phyloP scores from a whole-genome alignment of 495 filamentous ascomycete species.

The Neurospora sublineolata region DNA sequence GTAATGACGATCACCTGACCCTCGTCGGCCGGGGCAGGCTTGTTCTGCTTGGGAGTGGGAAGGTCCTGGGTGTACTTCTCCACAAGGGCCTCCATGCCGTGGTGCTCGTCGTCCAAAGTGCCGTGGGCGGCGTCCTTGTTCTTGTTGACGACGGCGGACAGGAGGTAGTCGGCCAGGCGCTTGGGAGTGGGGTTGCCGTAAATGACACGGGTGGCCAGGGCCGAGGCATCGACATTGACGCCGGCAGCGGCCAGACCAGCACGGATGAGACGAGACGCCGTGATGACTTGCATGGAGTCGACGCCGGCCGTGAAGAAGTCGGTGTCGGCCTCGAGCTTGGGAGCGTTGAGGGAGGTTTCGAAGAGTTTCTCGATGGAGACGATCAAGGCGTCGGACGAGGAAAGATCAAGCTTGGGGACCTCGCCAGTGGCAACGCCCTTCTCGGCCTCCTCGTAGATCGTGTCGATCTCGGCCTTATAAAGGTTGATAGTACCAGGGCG shows the following conservation, averaged over 20 bases:
- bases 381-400: conserved; percentile 17
- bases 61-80: conserved; percentile 29
- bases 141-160: conserved; percentile 7
- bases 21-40: conserved; percentile 22
- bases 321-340: conserved; percentile 23
- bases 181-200: conserved; percentile 29
- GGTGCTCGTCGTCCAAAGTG: conserved; percentile 12
- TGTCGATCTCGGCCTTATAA: conserved; percentile 44
- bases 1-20: conserved; percentile 43
- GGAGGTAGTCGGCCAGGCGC: conserved; percentile 23
- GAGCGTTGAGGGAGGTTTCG: conserved; percentile 14
- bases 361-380: conserved; percentile 28
- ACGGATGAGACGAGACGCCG: conserved; percentile 24
- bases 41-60: conserved; percentile 14
- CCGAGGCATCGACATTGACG: conserved; percentile 15
- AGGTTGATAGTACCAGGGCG: conserved; percentile 32
- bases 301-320: conserved; percentile 36
- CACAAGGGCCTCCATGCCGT: conserved; percentile 23
- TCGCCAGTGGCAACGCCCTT: not conserved
- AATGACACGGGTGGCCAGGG: conserved; percentile 25
- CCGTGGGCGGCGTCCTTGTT: conserved; percentile 6
- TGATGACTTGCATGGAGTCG: conserved; percentile 42
- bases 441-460: conserved; percentile 27
- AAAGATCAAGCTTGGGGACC: conserved; percentile 19
- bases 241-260: conserved; percentile 22